Evolutionary conservation across 1,284 basidiomycete genomes (phyloP).

Genomic region (Tranzscheliella williamsii): DNA sequence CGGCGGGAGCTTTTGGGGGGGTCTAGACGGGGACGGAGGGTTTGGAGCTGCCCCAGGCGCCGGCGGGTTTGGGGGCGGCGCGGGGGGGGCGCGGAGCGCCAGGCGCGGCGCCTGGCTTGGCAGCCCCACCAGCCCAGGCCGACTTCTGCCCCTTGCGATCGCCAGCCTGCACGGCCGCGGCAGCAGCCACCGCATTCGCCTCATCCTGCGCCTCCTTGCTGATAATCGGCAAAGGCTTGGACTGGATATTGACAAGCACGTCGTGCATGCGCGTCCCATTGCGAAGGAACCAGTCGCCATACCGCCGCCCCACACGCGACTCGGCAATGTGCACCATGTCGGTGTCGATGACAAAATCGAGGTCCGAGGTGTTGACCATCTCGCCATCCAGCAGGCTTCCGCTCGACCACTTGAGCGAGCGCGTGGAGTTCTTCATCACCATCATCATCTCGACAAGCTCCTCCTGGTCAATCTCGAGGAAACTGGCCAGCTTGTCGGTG

Average conservation of each 20-base stretch:
- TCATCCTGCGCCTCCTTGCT: slow-evolving; percentile 23
- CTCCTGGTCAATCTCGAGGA: slow-evolving; percentile 84
- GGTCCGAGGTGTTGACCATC: slow-evolving; percentile 83
- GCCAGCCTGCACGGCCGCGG: slow-evolving; percentile 2
- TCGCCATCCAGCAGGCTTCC: slow-evolving; percentile 77
- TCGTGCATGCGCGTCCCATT: slow-evolving; percentile 55
- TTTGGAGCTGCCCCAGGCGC: slow-evolving; percentile 7
- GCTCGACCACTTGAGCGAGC: slow-evolving; percentile 70
- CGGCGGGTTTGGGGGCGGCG: neutral
- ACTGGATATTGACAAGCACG: slow-evolving; percentile 42
- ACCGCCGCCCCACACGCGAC: slow-evolving; percentile 85
- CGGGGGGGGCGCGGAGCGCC: neutral
- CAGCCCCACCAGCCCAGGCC: slow-evolving; percentile 2
- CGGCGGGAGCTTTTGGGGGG: neutral
- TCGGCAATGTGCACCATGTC: slow-evolving; percentile 95
- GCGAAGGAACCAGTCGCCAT: slow-evolving; percentile 95
- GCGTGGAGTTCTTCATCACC: slow-evolving; percentile 82
- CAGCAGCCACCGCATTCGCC: slow-evolving; percentile 6
- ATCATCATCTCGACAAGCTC: slow-evolving; percentile 94
- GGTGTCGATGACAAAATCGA: slow-evolving; percentile 93
- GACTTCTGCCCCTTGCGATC: slow-evolving; percentile 5
- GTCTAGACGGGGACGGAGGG: slow-evolving; percentile 2
- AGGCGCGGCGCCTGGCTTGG: slow-evolving; percentile 1
- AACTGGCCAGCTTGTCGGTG: slow-evolving; percentile 85
- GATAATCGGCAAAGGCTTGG: slow-evolving; percentile 48